Percentiles rank a stretch among this genome's conserved stretches.
These are phyloP conservation scores for Fragaria iinumae DNA, from an alignment of 306 rosid genomes.

Conservation along the genomic window DNA sequence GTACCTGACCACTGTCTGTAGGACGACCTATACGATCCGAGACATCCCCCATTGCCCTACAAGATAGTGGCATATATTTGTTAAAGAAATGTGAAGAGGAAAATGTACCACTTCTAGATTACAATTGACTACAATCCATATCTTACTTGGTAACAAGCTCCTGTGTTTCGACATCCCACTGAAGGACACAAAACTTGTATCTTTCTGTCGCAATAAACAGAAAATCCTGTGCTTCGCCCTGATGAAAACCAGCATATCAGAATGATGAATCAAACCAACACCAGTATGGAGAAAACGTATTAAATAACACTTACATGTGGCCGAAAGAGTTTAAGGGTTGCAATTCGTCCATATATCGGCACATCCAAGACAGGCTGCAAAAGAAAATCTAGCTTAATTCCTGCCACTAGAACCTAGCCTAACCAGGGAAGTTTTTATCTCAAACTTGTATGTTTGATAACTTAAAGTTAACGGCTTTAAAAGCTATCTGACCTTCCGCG, in stretches of 20 bases:
- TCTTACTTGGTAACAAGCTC: constrained; percentile 65
- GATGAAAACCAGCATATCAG: constrained; percentile 18
- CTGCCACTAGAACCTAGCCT: constrained; percentile 1
- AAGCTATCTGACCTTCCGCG: background rate
- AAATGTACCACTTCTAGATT: background rate
- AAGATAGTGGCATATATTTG: constrained; percentile 17
- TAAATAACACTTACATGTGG: constrained; percentile 66
- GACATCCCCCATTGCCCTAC: constrained; percentile 98
- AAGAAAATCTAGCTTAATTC: background rate
- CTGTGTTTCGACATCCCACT: constrained; percentile 86
- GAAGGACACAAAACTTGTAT: constrained; percentile 97
- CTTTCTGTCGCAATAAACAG: constrained; percentile 94
- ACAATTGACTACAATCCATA: background rate
- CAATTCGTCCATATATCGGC: constrained; percentile 94
- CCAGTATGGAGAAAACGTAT: background rate
- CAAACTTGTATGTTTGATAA: background rate
- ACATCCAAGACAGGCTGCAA: constrained; percentile 89
- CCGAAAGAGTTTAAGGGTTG: constrained; percentile 91
- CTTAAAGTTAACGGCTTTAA: background rate
- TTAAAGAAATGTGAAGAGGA: background rate
- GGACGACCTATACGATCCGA: constrained; percentile 99
- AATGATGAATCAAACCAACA: background rate
- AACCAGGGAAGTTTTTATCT: background rate
- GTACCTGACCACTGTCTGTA: constrained; percentile 95
- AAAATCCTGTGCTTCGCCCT: constrained; percentile 95